These are phyloP conservation scores for Trichoderma atroviride DNA, from an alignment of 2,329 filamentous ascomycete species.

Conservation along the genomic window DNA sequence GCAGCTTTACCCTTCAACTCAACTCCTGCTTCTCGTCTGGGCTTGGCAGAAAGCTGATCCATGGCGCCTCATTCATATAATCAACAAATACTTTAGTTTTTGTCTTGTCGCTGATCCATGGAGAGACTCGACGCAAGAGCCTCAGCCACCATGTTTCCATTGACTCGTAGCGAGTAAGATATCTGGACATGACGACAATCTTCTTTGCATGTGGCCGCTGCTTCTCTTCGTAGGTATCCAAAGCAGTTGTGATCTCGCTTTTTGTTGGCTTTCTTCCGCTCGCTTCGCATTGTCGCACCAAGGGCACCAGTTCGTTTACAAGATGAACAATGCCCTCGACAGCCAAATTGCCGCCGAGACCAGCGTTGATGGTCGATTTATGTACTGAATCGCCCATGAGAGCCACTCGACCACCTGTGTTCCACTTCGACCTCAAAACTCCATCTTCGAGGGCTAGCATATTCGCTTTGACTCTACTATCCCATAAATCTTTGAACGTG, in stretches of 20 bases:
- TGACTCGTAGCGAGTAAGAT: slow-evolving; percentile 10
- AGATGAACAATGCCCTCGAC: slow-evolving; percentile 16
- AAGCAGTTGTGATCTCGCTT: not conserved
- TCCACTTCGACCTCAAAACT: slow-evolving; percentile 14
- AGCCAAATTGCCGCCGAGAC: slow-evolving; percentile 5
- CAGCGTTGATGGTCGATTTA: slow-evolving; percentile 14
- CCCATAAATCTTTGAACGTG: slow-evolving; percentile 17
- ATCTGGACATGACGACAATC: slow-evolving; percentile 7
- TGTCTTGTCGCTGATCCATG: slow-evolving; percentile 16
- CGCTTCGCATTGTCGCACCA: slow-evolving; percentile 2
- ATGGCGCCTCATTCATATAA: slow-evolving; percentile 7
- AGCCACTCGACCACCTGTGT: not conserved
- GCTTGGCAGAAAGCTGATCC: slow-evolving; percentile 8
- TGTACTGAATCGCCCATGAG: slow-evolving; percentile 9
- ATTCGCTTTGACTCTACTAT: not conserved
- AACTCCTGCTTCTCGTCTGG: not conserved
- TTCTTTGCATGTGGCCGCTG: slow-evolving; percentile 15
- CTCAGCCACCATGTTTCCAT: slow-evolving; percentile 23
- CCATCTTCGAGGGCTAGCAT: slow-evolving; percentile 21
- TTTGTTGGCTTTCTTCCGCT: not conserved
- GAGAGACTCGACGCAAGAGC: slow-evolving; percentile 11
- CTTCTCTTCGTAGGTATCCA: slow-evolving; percentile 16
- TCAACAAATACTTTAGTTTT: not conserved
- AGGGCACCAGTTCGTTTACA: slow-evolving; percentile 7
- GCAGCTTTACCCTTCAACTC: not conserved